These are phyloP conservation scores for Globisporangium ultimum DNA, from an alignment of 352 stramenopile species.

Conservation along the genomic window DNA sequence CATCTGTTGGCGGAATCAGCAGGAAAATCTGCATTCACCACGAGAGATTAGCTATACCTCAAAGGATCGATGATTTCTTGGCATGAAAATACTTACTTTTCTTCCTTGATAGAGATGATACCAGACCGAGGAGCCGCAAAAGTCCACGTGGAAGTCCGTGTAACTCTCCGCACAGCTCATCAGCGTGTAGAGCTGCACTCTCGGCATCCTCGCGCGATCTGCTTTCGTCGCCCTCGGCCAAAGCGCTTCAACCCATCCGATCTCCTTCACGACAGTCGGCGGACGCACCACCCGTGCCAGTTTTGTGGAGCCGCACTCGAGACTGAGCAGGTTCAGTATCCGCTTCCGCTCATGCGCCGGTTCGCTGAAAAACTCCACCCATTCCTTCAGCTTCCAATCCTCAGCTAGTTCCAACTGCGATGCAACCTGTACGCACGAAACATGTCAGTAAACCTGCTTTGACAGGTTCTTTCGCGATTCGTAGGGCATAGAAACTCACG, in stretches of 20 bases:
- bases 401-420: constrained; percentile 29
- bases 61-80: no score
- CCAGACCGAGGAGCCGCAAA: constrained; percentile 44
- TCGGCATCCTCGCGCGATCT: constrained; percentile 14
- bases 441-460: not conserved
- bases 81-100: constrained; percentile 19
- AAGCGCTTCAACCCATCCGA: constrained; percentile 41
- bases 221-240: constrained; percentile 19
- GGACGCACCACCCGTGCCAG: constrained; percentile 23
- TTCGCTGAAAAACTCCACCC: constrained; percentile 33
- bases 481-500: constrained; percentile 12
- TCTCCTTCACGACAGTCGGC: constrained; percentile 30
- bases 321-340: constrained; percentile 35
- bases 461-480: no score
- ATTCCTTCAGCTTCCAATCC: constrained; percentile 29
- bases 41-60: no score
- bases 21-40: constrained; percentile 28
- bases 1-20: constrained; percentile 33
- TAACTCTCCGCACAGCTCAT: constrained; percentile 43
- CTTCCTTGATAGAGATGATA: constrained; percentile 36
- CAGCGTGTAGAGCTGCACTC: constrained; percentile 36
- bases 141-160: constrained; percentile 43
- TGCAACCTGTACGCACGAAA: constrained; percentile 19
- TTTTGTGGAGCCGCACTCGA: constrained; percentile 33
- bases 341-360: constrained; percentile 12